Percentiles rank a stretch among this genome's conserved stretches.
Evolutionary conservation across 2,329 filamentous ascomycete genomes (phyloP).

Genomic region (Pseudogymnoascus sp.): DNA sequence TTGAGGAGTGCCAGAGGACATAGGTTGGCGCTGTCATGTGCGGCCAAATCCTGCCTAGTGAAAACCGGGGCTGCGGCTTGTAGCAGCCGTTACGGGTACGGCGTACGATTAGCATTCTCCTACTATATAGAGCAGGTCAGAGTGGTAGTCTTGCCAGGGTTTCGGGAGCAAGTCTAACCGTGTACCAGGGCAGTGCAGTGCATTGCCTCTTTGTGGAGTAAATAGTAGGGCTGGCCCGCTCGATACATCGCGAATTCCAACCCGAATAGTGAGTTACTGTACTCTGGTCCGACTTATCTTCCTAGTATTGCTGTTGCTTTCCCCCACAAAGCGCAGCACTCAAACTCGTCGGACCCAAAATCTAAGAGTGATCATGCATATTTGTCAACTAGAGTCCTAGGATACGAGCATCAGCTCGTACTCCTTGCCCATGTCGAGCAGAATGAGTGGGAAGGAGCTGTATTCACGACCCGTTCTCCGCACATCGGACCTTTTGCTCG

Average conservation of each 20-base stretch:
- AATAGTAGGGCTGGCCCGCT: background rate
- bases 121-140: background rate
- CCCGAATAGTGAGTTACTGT: background rate
- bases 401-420: background rate
- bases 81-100: background rate
- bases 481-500: background rate
- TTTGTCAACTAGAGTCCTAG: background rate
- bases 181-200: background rate
- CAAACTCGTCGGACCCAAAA: background rate
- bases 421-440: background rate
- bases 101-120: background rate
- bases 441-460: background rate
- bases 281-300: background rate
- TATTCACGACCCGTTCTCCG: background rate
- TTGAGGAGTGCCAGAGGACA: background rate
- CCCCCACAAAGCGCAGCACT: background rate
- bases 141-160: background rate
- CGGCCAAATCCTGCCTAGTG: background rate
- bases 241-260: background rate
- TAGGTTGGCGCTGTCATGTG: background rate
- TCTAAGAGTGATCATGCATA: background rate
- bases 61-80: background rate
- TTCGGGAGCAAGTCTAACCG: background rate
- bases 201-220: background rate
- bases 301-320: background rate